These are phyloP conservation scores for Vitis amurensis DNA, from an alignment of 164 flowering plant species.

Conservation along the genomic window DNA sequence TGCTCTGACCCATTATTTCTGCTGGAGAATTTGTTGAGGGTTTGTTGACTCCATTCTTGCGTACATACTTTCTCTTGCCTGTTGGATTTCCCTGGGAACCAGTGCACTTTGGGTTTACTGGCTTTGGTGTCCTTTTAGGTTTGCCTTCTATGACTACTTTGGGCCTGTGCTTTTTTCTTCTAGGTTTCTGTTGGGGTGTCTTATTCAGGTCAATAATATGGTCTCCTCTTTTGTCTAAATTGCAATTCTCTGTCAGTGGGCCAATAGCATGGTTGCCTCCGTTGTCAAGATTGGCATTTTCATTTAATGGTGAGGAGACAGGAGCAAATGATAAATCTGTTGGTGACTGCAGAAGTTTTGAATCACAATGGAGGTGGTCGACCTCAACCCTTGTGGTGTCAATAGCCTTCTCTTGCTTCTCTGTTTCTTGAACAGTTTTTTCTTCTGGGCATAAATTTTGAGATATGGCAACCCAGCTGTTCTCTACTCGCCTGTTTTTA, in stretches of 20 bases:
- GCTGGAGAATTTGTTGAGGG: conserved; percentile 15
- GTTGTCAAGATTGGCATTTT: conserved; percentile 35
- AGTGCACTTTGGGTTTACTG: conserved; percentile 29
- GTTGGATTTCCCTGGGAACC: conserved; percentile 18
- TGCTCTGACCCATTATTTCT: conserved; percentile 5
- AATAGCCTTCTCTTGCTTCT: conserved; percentile 12
- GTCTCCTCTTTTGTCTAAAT: conserved; percentile 29
- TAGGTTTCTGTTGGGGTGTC: conserved; percentile 64
- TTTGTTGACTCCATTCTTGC: conserved; percentile 24
- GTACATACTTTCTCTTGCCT: conserved; percentile 35
- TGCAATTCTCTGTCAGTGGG: conserved; percentile 28
- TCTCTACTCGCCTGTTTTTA: conserved; percentile 11
- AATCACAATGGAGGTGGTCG: not conserved
- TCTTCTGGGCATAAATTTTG: not conserved
- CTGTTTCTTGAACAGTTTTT: conserved; percentile 9
- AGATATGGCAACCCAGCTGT: conserved; percentile 11
- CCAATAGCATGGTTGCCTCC: conserved; percentile 29
- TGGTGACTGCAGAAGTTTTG: conserved; percentile 12
- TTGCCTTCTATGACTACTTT: conserved; percentile 75
- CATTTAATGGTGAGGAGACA: conserved; percentile 19
- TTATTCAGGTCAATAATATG: conserved; percentile 38
- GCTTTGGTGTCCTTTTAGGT: conserved; percentile 43
- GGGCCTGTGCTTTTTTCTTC: conserved; percentile 69
- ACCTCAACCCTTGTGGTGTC: conserved; percentile 5
- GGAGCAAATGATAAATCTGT: conserved; percentile 19